phyloP scores from a whole-genome alignment of 1,284 basidiomycete species.

The Meira nashicola region DNA sequence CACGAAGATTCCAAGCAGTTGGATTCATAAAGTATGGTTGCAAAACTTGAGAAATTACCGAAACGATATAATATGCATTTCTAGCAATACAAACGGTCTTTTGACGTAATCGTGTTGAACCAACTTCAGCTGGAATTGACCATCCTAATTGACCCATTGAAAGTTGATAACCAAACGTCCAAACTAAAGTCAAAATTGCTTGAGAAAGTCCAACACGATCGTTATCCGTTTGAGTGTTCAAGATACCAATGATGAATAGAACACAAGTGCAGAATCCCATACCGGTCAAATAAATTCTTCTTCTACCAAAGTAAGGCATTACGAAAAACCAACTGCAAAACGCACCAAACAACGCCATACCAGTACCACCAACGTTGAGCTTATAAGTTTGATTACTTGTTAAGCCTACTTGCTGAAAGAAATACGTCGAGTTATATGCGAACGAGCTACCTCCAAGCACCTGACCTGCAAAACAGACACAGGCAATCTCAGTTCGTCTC shows the following conservation, averaged over 20 bases:
- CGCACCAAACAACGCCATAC: too few species aligned
- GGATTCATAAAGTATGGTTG: constrained; percentile 32
- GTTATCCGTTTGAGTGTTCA: constrained; percentile 25
- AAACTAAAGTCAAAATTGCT: constrained; percentile 55
- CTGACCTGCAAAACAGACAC: too few species aligned
- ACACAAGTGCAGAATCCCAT: constrained; percentile 54
- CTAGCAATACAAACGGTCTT: constrained; percentile 49
- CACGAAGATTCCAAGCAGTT: constrained; percentile 24
- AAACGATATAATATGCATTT: constrained; percentile 46
- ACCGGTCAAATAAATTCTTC: constrained; percentile 57
- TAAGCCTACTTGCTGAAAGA: too few species aligned
- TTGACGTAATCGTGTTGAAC: constrained; percentile 44
- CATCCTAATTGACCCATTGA: constrained; percentile 42
- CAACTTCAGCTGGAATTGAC: constrained; percentile 47
- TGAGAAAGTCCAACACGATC: constrained; percentile 23
- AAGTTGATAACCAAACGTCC: constrained; percentile 32
- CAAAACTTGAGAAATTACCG: constrained; percentile 40
- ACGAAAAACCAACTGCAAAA: constrained; percentile 33
- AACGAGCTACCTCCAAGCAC: too few species aligned
- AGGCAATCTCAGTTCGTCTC: constrained; percentile 31
- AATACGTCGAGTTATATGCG: too few species aligned
- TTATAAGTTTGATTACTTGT: too few species aligned
- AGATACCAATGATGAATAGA: constrained; percentile 57
- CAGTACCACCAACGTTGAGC: too few species aligned
- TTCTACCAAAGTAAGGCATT: constrained; percentile 54